Base-by-base conservation (phyloP, 768 basidiomycete genomes). In the Pisolithus orientalis region DNA sequence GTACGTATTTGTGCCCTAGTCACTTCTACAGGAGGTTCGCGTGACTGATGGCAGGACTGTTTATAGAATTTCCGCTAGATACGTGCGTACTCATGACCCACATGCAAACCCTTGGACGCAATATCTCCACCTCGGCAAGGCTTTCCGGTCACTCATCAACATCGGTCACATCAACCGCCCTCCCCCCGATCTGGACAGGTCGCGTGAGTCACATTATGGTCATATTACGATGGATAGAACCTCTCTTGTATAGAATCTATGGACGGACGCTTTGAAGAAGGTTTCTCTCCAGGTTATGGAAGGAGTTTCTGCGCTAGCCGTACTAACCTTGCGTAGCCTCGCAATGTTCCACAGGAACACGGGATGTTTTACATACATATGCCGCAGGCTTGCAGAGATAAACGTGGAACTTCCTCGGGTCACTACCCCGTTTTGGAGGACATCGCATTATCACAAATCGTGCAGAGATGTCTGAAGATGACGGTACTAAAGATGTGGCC, bases 1-100 rank as follows among this genome's bases (percentile, higher is more conserved):
- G 64, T 65, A 65, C 64, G 65, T 67, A 61, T 59, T 65, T 42
- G 17, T 42, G 6, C 57, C 47, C 48, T 52, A 60, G 16, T 39
- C 59, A 52, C 57, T 58, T 57, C 60, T 58, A 44, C 44, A 25
- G 27, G 27, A 44, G 27, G 50, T 42, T 32, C 32, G 42, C 37
- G 43, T 51, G 38, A 57, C 49, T 53, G 44, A 57, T 52, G 53
- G 29, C 38, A 50, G 54, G 44, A 25, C 11, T 44, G 44, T 42
- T 42, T 7, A 17, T 42, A 17, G n/a, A 17, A 42, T 42, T 42
- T 17, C 40, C 17, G 2, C 17, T 14, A 44, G 16, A 17, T 21
- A 21, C 21, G 3, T 29, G 13, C 5, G 4, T 13, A 14, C 34
- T 34, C 34, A 13, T 34, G 24, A 7, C 16, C 44, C 13, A 25